phyloP scores from a whole-genome alignment of 2,329 filamentous ascomycete species.

The Xylariaceae sp. region DNA sequence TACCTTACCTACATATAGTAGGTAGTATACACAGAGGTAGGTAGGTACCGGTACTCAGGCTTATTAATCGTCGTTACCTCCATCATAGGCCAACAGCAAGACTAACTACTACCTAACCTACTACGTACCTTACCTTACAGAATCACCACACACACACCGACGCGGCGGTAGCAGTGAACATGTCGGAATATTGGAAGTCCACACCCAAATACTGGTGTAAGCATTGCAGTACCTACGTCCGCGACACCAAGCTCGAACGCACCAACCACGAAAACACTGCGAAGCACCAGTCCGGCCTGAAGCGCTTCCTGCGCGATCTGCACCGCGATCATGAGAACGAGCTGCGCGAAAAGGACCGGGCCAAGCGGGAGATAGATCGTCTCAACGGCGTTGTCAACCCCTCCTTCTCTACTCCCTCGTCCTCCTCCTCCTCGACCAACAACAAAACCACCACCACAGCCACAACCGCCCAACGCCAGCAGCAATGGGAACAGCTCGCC shows the following conservation, averaged over 20 bases:
- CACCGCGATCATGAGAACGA: slow-evolving; percentile 84
- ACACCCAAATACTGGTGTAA: slow-evolving; percentile 99
- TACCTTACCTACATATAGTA: too few relatives aligned
- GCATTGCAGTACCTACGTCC: slow-evolving; percentile 88
- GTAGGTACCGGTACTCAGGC: too few relatives aligned
- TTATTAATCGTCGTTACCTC: too few relatives aligned
- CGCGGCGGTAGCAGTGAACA: slow-evolving; percentile 45
- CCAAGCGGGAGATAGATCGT: slow-evolving; percentile 83
- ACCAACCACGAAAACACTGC: slow-evolving; percentile 87
- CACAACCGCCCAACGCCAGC: slow-evolving; percentile 73
- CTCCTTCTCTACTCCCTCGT: slow-evolving; percentile 45
- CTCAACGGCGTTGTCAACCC: slow-evolving; percentile 75
- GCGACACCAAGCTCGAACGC: slow-evolving; percentile 89
- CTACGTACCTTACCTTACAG: too few relatives aligned
- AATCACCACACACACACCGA: background rate
- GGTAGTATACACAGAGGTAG: too few relatives aligned
- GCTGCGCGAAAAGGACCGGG: slow-evolving; percentile 80
- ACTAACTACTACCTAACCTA: too few relatives aligned
- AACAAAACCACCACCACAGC: slow-evolving; percentile 43
- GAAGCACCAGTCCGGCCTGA: slow-evolving; percentile 84
- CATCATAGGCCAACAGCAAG: too few relatives aligned
- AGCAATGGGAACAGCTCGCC: slow-evolving; percentile 85
- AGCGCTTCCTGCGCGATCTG: slow-evolving; percentile 87
- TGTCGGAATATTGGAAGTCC: slow-evolving; percentile 99
- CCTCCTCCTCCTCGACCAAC: slow-evolving; percentile 38